Evolutionary conservation across 371 early-diverging fungal genomes (phyloP).

Genomic region (Basidiobolus meristosporus): DNA sequence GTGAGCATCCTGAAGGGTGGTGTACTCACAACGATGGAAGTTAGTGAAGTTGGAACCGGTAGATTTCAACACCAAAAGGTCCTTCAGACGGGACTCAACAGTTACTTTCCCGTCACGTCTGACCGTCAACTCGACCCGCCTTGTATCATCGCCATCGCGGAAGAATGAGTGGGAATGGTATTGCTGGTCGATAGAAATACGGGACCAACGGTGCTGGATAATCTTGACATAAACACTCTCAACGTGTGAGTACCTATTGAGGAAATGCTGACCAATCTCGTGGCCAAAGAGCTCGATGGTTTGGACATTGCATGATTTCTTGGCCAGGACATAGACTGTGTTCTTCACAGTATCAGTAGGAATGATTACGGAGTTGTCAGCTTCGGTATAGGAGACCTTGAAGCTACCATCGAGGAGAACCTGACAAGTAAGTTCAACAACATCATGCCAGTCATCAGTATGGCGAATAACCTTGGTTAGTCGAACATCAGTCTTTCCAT

Average conservation of each 20-base stretch:
- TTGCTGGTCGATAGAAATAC: too few relatives aligned
- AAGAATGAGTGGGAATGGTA: constrained; percentile 61
- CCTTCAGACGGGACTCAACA: constrained; percentile 36
- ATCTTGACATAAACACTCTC: constrained; percentile 46
- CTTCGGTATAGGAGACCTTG: constrained; percentile 54
- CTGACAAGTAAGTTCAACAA: constrained; percentile 64
- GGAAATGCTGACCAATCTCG: constrained; percentile 45
- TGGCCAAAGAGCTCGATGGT: constrained; percentile 54
- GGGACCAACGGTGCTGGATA: constrained; percentile 56
- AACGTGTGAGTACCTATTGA: constrained; percentile 51
- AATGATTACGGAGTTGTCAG: constrained; percentile 50
- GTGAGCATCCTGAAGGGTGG: constrained; percentile 49
- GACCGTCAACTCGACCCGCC: constrained; percentile 32
- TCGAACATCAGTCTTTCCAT: constrained; percentile 60
- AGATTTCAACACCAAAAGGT: constrained; percentile 49
- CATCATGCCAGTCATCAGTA: constrained; percentile 31
- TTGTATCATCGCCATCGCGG: constrained; percentile 57
- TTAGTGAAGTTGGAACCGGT: constrained; percentile 68
- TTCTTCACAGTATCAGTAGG: constrained; percentile 71
- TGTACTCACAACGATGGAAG: constrained; percentile 56
- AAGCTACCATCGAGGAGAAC: constrained; percentile 57
- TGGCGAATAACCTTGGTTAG: constrained; percentile 55
- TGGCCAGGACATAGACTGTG: constrained; percentile 59
- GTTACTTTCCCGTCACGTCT: constrained; percentile 16
- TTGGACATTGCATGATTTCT: constrained; percentile 42